Conservation (phyloP, 2,329 filamentous ascomycete genomes). For the Cytospora schulzeri region DNA sequence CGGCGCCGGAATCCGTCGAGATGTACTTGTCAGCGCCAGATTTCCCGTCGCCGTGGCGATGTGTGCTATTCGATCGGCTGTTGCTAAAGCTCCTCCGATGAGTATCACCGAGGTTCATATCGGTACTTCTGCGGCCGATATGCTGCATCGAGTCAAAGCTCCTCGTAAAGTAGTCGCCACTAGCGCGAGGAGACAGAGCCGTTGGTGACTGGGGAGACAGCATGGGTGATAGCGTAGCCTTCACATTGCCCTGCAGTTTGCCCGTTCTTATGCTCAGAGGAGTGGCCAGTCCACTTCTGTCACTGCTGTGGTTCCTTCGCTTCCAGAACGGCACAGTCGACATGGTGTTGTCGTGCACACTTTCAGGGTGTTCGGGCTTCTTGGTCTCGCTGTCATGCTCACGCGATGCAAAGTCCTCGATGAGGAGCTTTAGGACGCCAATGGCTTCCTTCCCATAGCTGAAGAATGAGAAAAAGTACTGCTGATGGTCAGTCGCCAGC, state of each 20-base stretch:
- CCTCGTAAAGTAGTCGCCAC: slow-evolving; percentile 52
- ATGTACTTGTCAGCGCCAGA: slow-evolving; percentile 57
- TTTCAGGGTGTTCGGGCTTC: slow-evolving; percentile 22
- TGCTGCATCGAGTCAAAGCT: slow-evolving; percentile 58
- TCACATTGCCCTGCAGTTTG: slow-evolving; percentile 59
- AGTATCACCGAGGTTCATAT: slow-evolving; percentile 47
- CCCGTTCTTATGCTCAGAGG: slow-evolving; percentile 39
- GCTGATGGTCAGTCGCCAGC: slow-evolving; percentile 31
- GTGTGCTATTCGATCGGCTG: slow-evolving; percentile 53
- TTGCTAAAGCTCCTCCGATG: slow-evolving; percentile 66
- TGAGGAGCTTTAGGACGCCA: slow-evolving; percentile 71
- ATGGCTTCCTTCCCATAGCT: slow-evolving; percentile 82
- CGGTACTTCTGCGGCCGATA: slow-evolving; percentile 53
- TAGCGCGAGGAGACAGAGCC: slow-evolving; percentile 56
- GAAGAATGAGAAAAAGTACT: slow-evolving; percentile 98
- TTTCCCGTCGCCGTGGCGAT: slow-evolving; percentile 48
- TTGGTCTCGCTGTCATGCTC: slow-evolving; percentile 40
- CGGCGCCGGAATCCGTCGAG: slow-evolving; percentile 74
- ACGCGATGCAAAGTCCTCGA: slow-evolving; percentile 61
- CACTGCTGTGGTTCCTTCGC: slow-evolving; percentile 28
- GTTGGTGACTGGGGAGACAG: slow-evolving; percentile 46
- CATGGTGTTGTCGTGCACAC: slow-evolving; percentile 25
- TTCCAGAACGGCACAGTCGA: slow-evolving; percentile 23
- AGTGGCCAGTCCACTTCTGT: slow-evolving; percentile 25
- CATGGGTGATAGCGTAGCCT: slow-evolving; percentile 61